Evolutionary conservation across 345 rosid species (phyloP), one percentile per base, ranked within the genome.

Genomic region (Acer negundo): DNA sequence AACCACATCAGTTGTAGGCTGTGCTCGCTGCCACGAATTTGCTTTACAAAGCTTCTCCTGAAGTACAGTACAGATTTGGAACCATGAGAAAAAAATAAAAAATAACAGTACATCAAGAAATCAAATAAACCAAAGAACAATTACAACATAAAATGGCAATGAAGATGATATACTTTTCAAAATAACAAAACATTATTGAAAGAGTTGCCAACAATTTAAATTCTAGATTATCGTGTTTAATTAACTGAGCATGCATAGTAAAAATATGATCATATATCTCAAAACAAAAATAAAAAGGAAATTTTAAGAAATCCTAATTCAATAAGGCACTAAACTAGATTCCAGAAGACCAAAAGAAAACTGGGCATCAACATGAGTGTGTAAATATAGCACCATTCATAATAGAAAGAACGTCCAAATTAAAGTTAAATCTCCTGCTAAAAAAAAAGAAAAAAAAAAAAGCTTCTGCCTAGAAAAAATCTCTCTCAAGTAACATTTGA

Each of bases 1-100:
- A 47, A 92, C 92, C 78, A 93, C 97, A 82, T 94, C 95, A 69
- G 97, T 85, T 44, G 99, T 88, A 71, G 89, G 91, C 77, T 90
- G 98, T 51, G 91, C 84, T 79, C 92, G 90, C 89, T 92, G 99
- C 99, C 99, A 94, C 53, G 95, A 88, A 81, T 94, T 94, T 84
- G 98, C 97, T 85, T 97, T 97, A 82, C 98, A 94, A 38, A 97
- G 95, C 86, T 94, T 93, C 77, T 97, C 98, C 99, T 94, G 79
- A 68, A 66, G 73, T 71, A 81, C 28, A 66, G 71, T 71, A 81
- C 28, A 74, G 13, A 85, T 84, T 73, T 51, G 53, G 69, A 77
- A 65, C 13, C 74, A 44, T 47, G 53, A 62, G 46, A 44, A 65
- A 75, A 49, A 40, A 65, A 44, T 56, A 75, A 49, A 31, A 62